Base-by-base conservation (phyloP, 345 rosid genomes). In the Microthlaspi erraticum region DNA sequence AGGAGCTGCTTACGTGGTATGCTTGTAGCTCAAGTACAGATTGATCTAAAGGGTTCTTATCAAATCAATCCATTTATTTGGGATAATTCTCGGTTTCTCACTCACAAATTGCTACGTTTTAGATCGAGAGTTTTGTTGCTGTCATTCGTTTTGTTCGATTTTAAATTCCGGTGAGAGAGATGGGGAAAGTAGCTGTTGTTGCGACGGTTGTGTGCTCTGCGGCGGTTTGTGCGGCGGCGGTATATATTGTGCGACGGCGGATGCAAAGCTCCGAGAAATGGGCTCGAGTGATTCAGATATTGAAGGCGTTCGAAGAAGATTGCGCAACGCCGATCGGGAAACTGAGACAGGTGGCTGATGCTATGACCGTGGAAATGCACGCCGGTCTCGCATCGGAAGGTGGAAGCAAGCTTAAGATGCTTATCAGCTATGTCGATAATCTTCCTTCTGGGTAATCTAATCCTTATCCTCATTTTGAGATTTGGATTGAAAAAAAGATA, bases 291-390 rank as follows among this genome's bases (percentile, higher is more conserved):
- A 46, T 78, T 82, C 86, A 80, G 31, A 87, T 93, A 39, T 71
- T 90, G 50, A 86, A 73, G 66, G 91, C 85, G 50, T 79, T 93
- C 3, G 89, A 87, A 64, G 92, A 85, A 18, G 84, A 82, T 81
- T 88, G 96, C 61, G 93, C 79, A 67, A 78, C 97, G 11, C 96
- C 97, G 6, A 68, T 77, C 26, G 78, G 74, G 75, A 90, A 85
- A 81, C 84, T 93, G 43, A 80, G 92, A 64, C 93, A 81, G 75
- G 88, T 92, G 63, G 98, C 97, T 14, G 98, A 92, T 71, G 98
- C 99, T 58, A 84, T 95, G 99, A 78, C 97, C 17, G 97, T 87
- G 29, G 99, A 92, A 97, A 93, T 93, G 96, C 89, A 87, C 79
- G 93, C 93, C 2, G 98, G 96, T 10, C 93, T 93, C 10, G 91